Base-by-base conservation (phyloP, 306 rosid species). In the Malus domestica region DNA sequence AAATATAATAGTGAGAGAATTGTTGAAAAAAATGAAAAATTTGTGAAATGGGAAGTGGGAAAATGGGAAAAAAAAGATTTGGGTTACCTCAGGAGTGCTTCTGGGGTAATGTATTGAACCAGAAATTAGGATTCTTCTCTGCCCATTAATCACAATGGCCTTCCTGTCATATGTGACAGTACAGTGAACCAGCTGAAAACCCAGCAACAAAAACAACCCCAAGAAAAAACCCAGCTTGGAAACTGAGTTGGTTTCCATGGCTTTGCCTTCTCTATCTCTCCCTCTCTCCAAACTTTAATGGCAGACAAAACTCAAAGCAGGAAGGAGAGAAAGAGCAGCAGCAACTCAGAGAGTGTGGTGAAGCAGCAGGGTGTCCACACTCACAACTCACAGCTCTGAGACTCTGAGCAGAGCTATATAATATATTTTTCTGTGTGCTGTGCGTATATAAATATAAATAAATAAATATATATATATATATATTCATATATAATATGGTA, bases 71-170 rank as follows among this genome's bases (percentile, higher is more conserved):
- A 78, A 42, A 42, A 42, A 64, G 68, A 71, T 73, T 59, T 77
- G 65, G 13, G 46, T 4, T 85, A 96, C 99, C 88, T 96, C 99
- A 5, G 98, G 98, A 71, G 98, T 96, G 75, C 99, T 96, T 89
- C 99, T 86, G 70, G 99, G 99, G 81, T 96, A 96, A 85, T 96
- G 99, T 82, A 96, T 89, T 19, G 99, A 96, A 38, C 99, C 99
- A 79, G 99, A 96, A 58, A 96, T 83, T 68, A 96, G 99, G 78
- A 96, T 80, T 88, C 98, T 87, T 79, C 99, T 88, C 68, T 96
- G 92, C 82, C 94, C 98, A 87, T 96, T 87, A 76, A 96, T 96
- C 72, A 96, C 38, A 40, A 96, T 86, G 71, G 99, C 98, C 73
- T 92, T 96, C 70, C 87, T 87, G 78, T 96, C 99, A 73, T 96